These are phyloP conservation scores for Cyberlindnera mississippiensis DNA, from an alignment of 805 yeast genomes.

Conservation along the genomic window DNA sequence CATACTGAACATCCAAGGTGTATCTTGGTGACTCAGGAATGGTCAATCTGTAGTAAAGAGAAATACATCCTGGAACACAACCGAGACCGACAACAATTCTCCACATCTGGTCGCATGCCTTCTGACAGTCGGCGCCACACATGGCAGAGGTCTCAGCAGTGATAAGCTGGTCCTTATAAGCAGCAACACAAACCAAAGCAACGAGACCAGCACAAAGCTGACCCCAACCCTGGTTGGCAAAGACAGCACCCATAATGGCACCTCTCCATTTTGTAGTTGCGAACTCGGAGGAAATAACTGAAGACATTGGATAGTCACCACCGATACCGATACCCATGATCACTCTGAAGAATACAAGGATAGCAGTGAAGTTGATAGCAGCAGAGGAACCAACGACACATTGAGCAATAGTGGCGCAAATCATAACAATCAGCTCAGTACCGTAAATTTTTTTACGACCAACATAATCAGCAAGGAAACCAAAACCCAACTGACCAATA, in stretches of 20 bases:
- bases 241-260: constrained; percentile 94
- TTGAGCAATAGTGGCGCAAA: constrained; percentile 73
- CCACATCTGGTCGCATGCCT: constrained; percentile 93
- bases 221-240: constrained; percentile 97
- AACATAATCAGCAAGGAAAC: constrained; percentile 71
- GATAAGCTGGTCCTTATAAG: constrained; percentile 60
- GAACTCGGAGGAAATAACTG: constrained; percentile 90
- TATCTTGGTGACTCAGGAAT: constrained; percentile 95
- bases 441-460: constrained; percentile 92
- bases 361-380: constrained; percentile 69
- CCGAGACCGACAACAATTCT: constrained; percentile 88
- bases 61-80: constrained; percentile 80
- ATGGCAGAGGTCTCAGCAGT: constrained; percentile 49
- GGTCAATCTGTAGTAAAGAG: constrained; percentile 87
- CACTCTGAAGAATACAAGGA: constrained; percentile 74
- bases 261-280: constrained; percentile 97
- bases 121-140: constrained; percentile 65
- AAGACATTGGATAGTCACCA: constrained; percentile 93
- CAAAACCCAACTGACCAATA: constrained; percentile 84
- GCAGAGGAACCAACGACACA: constrained; percentile 69
- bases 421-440: constrained; percentile 79
- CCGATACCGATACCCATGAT: constrained; percentile 95
- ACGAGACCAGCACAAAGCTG: constrained; percentile 85
- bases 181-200: constrained; percentile 71
- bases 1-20: constrained; percentile 68